Evolutionary conservation across 306 rosid species (phyloP).

Genomic region (Crotalaria pallida): DNA sequence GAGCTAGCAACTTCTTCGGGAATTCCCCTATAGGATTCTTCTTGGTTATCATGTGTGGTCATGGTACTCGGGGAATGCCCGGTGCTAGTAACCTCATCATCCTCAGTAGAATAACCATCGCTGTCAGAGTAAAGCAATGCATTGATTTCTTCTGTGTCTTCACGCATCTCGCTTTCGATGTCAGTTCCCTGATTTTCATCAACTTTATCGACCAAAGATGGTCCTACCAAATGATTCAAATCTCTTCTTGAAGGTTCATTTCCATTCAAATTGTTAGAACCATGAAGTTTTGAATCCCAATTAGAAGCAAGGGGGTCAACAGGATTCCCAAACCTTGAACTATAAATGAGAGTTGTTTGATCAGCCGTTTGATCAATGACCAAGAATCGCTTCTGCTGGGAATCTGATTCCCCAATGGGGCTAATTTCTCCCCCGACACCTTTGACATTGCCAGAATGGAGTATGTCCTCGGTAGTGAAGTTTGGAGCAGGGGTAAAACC

Average conservation of each 20-base stretch:
- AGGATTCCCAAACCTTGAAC: slow-evolving; percentile 54
- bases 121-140: slow-evolving; percentile 88
- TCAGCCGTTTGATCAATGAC: slow-evolving; percentile 67
- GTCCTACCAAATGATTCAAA: slow-evolving; percentile 33
- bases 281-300: slow-evolving; percentile 38
- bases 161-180: slow-evolving; percentile 82
- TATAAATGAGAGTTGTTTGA: slow-evolving; percentile 58
- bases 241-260: slow-evolving; percentile 29
- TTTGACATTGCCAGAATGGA: slow-evolving; percentile 17
- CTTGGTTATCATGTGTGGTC: slow-evolving; percentile 47
- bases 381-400: slow-evolving; percentile 51
- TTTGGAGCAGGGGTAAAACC: slow-evolving; percentile 40
- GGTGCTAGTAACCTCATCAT: slow-evolving; percentile 94
- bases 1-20: slow-evolving; percentile 67
- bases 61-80: slow-evolving; percentile 86
- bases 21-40: slow-evolving; percentile 4
- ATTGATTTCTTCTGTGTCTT: slow-evolving; percentile 87
- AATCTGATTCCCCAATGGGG: slow-evolving; percentile 23
- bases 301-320: slow-evolving; percentile 47
- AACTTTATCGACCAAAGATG: slow-evolving; percentile 36
- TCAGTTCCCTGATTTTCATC: slow-evolving; percentile 40
- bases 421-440: slow-evolving; percentile 20
- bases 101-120: slow-evolving; percentile 52
- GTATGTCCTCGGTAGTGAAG: slow-evolving; percentile 24
- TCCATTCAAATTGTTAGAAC: slow-evolving; percentile 24